Conservation (phyloP, 306 rosid genomes). For the Inga oerstediana region DNA sequence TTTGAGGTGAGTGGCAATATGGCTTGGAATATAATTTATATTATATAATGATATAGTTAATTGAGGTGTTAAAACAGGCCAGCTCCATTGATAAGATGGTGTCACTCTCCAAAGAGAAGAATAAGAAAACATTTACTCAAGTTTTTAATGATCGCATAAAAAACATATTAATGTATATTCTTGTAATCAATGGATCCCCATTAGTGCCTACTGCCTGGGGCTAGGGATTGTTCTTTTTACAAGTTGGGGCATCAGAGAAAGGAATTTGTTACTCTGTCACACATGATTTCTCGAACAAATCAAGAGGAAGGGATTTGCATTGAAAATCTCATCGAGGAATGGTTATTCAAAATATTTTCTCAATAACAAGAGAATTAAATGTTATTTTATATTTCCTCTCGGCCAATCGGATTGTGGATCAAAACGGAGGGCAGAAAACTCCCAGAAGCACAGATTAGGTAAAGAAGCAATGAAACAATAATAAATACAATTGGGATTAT, state of each 20-base stretch:
- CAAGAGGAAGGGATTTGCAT: background rate
- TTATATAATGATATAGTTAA: background rate
- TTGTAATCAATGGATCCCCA: background rate
- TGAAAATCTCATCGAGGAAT: background rate
- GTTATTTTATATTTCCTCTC: background rate
- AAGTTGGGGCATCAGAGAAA: background rate
- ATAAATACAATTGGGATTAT: background rate
- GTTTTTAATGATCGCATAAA: background rate
- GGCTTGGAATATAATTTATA: background rate
- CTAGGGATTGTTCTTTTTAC: background rate
- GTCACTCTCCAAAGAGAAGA: background rate
- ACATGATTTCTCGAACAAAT: background rate
- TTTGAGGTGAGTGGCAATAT: background rate
- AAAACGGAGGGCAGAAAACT: background rate
- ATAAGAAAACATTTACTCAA: background rate
- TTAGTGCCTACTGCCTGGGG: background rate
- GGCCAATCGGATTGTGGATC: background rate
- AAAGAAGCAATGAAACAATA: background rate
- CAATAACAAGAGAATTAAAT: background rate
- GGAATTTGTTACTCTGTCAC: background rate
- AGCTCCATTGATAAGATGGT: background rate
- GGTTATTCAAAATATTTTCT: background rate
- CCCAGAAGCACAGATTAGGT: background rate
- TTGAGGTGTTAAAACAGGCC: background rate
- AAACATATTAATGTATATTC: background rate